Conservation (phyloP, 306 rosid species). For the Begonia masoniana region DNA sequence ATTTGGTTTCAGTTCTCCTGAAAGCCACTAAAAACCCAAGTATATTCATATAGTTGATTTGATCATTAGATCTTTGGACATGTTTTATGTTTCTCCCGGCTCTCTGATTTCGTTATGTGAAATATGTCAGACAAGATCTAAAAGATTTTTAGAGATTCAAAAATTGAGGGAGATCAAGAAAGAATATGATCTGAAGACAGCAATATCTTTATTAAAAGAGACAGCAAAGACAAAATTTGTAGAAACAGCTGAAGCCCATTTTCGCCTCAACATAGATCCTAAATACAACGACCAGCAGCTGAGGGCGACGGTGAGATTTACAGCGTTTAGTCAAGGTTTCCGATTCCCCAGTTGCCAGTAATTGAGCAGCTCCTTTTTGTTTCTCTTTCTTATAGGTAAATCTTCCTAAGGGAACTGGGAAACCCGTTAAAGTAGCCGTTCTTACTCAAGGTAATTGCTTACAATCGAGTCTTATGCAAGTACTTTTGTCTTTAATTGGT, state of each 20-base stretch:
- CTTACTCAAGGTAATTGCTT: slow-evolving; percentile 81
- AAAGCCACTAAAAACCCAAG: too few relatives aligned
- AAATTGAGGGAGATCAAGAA: slow-evolving; percentile 70
- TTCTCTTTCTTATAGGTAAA: slow-evolving; percentile 38
- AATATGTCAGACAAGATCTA: slow-evolving; percentile 53
- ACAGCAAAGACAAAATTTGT: slow-evolving; percentile 62
- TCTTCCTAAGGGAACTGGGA: slow-evolving; percentile 98
- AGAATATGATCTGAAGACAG: slow-evolving; percentile 68
- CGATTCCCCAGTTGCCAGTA: too few relatives aligned
- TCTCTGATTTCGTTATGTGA: slow-evolving; percentile 2
- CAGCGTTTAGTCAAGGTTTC: slow-evolving; percentile 7
- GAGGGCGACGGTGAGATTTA: slow-evolving; percentile 83
- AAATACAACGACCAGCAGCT: slow-evolving; percentile 95
- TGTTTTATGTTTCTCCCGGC: too few relatives aligned
- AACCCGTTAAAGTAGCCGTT: slow-evolving; percentile 82
- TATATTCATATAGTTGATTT: too few relatives aligned
- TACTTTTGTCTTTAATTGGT: slow-evolving; percentile 3
- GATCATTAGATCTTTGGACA: too few relatives aligned
- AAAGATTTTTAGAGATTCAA: slow-evolving; percentile 97
- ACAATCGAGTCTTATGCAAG: background rate
- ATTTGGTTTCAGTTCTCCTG: background rate
- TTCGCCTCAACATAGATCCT: slow-evolving; percentile 96
- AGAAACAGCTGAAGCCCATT: slow-evolving; percentile 96
- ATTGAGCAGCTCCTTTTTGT: background rate
- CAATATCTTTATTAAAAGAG: slow-evolving; percentile 64